Conservation (phyloP, 225 moss, liverwort and hornwort species). For the Ulota crispa region DNA sequence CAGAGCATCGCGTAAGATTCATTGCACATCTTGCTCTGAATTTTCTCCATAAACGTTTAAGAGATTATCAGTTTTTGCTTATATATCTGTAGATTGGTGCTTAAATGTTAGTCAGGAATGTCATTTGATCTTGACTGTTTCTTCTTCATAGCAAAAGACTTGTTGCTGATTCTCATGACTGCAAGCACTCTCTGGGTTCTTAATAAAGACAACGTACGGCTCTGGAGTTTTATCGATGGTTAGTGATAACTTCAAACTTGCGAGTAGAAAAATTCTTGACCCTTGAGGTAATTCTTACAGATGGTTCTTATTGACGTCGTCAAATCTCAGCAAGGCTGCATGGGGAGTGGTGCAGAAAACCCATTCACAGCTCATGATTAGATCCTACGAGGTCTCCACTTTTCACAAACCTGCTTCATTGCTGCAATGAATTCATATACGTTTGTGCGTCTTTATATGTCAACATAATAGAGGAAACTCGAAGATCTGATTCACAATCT, state of each 20-base stretch:
- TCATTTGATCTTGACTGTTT: conserved; percentile 7
- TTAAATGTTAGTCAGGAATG: background rate
- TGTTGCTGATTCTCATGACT: background rate
- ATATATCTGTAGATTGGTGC: conserved; percentile 6
- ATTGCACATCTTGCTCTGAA: conserved; percentile 21
- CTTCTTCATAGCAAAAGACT: conserved; percentile 5
- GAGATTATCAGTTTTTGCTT: background rate
- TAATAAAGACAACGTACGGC: background rate
- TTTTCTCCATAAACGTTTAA: background rate
- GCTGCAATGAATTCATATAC: background rate
- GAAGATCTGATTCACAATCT: background rate
- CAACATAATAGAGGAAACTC: background rate
- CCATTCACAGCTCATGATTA: conserved; percentile 84
- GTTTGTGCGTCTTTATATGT: conserved; percentile 8
- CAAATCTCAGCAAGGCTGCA: conserved; percentile 96
- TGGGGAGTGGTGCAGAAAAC: conserved; percentile 90
- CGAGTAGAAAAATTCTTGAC: background rate
- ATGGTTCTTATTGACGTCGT: conserved; percentile 92
- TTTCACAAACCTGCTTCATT: conserved; percentile 20
- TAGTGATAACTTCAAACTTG: background rate
- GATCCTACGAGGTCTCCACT: conserved; percentile 83
- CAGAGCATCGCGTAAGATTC: conserved; percentile 76
- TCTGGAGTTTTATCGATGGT: background rate
- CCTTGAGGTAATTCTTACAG: conserved; percentile 26
- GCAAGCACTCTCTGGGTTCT: background rate